These are phyloP conservation scores for Saccharum hybrid DNA, from an alignment of 202 grass and related monocot species.

Conservation along the genomic window DNA sequence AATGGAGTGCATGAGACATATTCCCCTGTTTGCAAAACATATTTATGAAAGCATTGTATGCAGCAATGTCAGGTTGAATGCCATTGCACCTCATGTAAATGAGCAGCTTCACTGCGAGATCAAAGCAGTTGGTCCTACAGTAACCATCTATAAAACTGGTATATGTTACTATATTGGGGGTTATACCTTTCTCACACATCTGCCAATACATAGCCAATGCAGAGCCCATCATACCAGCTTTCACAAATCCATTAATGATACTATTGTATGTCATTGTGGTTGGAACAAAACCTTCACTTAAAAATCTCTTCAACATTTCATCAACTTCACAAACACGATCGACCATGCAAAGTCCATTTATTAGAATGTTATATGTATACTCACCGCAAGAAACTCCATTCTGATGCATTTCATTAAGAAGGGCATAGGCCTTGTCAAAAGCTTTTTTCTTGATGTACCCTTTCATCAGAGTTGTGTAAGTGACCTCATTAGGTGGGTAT, in stretches of 20 bases:
- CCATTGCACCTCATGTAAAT: constrained; percentile 62
- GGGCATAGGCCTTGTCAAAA: constrained; percentile 57
- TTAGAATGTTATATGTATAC: constrained; percentile 72
- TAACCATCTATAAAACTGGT: constrained; percentile 87
- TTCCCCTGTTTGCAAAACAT: constrained; percentile 72
- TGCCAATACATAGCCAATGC: constrained; percentile 60
- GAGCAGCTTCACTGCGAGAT: constrained; percentile 80
- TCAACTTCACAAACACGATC: constrained; percentile 57
- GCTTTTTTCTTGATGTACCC: constrained; percentile 60
- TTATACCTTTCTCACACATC: constrained; percentile 68
- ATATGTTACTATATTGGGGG: constrained; percentile 71
- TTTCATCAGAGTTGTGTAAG: constrained; percentile 71
- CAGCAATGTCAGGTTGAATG: constrained; percentile 54
- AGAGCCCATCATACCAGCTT: constrained; percentile 58
- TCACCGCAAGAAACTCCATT: constrained; percentile 69
- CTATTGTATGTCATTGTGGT: constrained; percentile 77
- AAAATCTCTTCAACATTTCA: constrained; percentile 71
- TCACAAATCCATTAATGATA: constrained; percentile 80
- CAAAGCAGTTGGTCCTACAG: constrained; percentile 61
- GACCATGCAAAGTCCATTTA: constrained; percentile 65
- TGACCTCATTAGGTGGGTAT: constrained; percentile 60
- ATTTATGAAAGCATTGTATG: constrained; percentile 65
- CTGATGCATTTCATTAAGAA: constrained; percentile 65
- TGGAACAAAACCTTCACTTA: constrained; percentile 77
- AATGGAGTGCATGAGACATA: constrained; percentile 64